Evolutionary conservation across 2,329 filamentous ascomycete genomes (phyloP), one percentile per base, ranked within the genome.

Genomic region (Exophiala mesophila): DNA sequence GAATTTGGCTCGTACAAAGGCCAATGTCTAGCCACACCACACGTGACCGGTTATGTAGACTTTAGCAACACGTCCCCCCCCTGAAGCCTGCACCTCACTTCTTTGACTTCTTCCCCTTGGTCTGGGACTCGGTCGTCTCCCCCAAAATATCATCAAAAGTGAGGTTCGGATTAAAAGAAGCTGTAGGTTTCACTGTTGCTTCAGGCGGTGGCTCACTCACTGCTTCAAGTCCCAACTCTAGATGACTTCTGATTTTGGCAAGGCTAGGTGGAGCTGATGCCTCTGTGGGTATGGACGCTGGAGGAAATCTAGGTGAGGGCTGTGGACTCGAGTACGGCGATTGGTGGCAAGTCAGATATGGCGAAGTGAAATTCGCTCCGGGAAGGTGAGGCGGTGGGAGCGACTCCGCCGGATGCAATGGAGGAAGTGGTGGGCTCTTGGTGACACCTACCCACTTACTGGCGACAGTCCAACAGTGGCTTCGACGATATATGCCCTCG

Each of bases 381-480:
- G 15, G 12, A 7, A 23, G 13, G 12, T 36, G 30, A 29, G 32
- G 26, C 28, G 35, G 40, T 19, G 44, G 45, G 4, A 43, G n/a
- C 12, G 24, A 21, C n/a, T 51, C 36, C 8, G 30, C 41, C 7
- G 13, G 36, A 8, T 39, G 21, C 10, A 21, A 13, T 26, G 41
- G 24, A 8, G 41, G 40, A 7, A 23, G 54, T 53, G 37, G 57
- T 55, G 13, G 63, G 52, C 36, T 58, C 52, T 39, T 19, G 5
- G 61, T 60, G 13, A 67, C 65, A 24, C 68, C 66, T 6, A 70
- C 70, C 82, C 82, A 85, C 52, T 74, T 68, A 52, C 77, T 71
- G 3, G 80, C 81, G 55, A 74, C 71, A 44, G 72, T 65, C 82
- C 82, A 86, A 62, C 81, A 85, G 58, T 85, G 82, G 47, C 77